Evolutionary conservation across 805 yeast genomes (phyloP), one percentile per base, ranked within the genome.

Genomic region (Cephaloascus albidus): DNA sequence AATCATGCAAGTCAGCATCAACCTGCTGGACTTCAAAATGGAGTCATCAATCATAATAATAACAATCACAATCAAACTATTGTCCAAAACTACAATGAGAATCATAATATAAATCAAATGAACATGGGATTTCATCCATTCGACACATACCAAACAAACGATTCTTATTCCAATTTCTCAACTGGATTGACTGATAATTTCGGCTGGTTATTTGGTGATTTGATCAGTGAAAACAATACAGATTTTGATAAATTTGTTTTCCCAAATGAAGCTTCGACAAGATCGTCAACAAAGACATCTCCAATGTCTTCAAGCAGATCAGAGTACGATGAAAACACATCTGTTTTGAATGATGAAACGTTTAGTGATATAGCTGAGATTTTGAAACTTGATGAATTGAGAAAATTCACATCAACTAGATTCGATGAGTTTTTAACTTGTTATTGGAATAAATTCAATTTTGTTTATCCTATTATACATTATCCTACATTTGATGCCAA

Each of bases 381-480:
- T 31, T 38, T 31, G 20, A 3, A 19, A 20, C 4, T 30, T 36
- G 10, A 40, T 18, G 33, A 32, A 10, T 35, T 34, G 15, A 34
- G 26, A 10, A 5, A 36, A 4, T 36, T 46, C 35, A 41, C 38
- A 6, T 18, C 42, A 2, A 33, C 20, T 5, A 36, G 42, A 10
- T 33, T 51, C 2, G 38, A 46, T 18, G 20, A 18, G 8, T 63
- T 53, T 40, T 37, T 61, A 8, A 44, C 47, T 10, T 48, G 49
- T 8, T 64, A 52, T 43, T 68, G 72, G 71, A 43, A 44, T 4
- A 48, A 54, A 34, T 65, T 65, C 40, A 60, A 56, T 43, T 45
- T 58, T 10, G 49, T 55, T 19, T 68, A 55, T 43, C 73, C 73
- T 1, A 53, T 68, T 10, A 50, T 68, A 10, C 73, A 68, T 44